Evolutionary conservation across 257 asterid genomes (phyloP).

Genomic region (Solanum chiquidenum): DNA sequence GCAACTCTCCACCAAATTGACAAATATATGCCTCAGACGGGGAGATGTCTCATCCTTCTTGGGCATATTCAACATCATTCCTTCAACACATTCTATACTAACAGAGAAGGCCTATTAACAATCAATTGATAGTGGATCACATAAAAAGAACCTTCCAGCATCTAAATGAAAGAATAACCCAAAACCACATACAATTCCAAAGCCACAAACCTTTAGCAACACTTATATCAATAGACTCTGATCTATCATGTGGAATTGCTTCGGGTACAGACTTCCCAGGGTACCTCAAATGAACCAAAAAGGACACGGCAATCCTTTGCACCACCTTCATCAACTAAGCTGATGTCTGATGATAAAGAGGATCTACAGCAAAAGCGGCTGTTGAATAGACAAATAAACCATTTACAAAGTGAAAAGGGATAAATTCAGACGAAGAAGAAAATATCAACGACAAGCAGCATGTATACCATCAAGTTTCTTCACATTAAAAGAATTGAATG

Average conservation of each 20-base stretch:
- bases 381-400: not conserved
- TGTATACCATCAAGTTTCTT: conserved; percentile 85
- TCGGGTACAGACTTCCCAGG: conserved; percentile 58
- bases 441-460: not conserved
- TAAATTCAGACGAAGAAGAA: not conserved
- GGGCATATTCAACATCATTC: conserved; percentile 51
- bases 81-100: conserved; percentile 49
- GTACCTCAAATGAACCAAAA: conserved; percentile 77
- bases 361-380: conserved; percentile 85
- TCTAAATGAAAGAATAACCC: not conserved
- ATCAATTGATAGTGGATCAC: not conserved
- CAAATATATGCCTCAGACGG: conserved; percentile 49
- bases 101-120: not conserved
- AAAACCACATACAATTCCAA: conserved; percentile 4
- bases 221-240: conserved; percentile 47
- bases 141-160: not conserved
- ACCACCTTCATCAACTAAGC: conserved; percentile 97
- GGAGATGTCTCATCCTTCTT: conserved; percentile 59
- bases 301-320: conserved; percentile 85
- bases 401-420: not conserved
- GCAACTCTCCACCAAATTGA: conserved; percentile 51
- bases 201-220: conserved; percentile 60
- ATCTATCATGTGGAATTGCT: conserved; percentile 20
- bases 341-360: conserved; percentile 87
- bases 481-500: conserved; percentile 65